These are phyloP conservation scores for Plasmopara viticola DNA, from an alignment of 352 stramenopile species.

Conservation along the genomic window DNA sequence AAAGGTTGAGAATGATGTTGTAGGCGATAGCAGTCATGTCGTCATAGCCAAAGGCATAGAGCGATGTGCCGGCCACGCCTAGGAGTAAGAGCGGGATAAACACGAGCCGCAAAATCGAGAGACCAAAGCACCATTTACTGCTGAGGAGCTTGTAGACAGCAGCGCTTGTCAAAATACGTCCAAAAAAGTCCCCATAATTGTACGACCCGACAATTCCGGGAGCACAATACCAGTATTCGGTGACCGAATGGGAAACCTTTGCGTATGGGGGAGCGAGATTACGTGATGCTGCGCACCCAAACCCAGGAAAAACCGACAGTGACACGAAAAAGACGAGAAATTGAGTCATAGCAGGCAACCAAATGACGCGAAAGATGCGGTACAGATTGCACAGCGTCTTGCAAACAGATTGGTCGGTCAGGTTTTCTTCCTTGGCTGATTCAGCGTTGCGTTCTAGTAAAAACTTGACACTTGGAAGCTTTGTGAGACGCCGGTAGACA, in stretches of 20 bases:
- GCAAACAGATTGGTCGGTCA: conserved; percentile 23
- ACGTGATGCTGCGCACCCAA: conserved; percentile 37
- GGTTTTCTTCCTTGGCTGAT: conserved; percentile 20
- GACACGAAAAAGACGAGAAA: conserved; percentile 61
- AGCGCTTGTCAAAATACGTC: conserved; percentile 38
- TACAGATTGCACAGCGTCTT: conserved; percentile 33
- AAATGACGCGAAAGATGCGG: conserved; percentile 46
- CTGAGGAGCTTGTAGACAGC: conserved; percentile 52
- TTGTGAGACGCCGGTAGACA: conserved; percentile 34
- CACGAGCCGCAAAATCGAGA: conserved; percentile 39
- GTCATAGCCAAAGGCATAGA: conserved; percentile 43
- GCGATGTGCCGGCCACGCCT: conserved; percentile 37
- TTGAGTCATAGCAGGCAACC: conserved; percentile 38
- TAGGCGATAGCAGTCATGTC: conserved; percentile 26
- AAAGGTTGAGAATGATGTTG: conserved; percentile 43
- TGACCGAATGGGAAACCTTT: conserved; percentile 14
- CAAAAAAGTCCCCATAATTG: conserved; percentile 64
- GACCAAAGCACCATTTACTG: conserved; percentile 34
- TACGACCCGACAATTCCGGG: conserved; percentile 50
- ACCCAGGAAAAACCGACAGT: conserved; percentile 42
- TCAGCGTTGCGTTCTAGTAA: conserved; percentile 42
- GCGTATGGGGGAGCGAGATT: conserved; percentile 31
- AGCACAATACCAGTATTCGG: conserved; percentile 37
- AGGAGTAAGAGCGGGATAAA: conserved; percentile 58
- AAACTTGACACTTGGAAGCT: conserved; percentile 41